A percentile compares a stretch with the other conserved stretches of the same genome.
Evolutionary conservation across 2,329 filamentous ascomycete species (phyloP).

Genomic region (Ilyonectria sp.): DNA sequence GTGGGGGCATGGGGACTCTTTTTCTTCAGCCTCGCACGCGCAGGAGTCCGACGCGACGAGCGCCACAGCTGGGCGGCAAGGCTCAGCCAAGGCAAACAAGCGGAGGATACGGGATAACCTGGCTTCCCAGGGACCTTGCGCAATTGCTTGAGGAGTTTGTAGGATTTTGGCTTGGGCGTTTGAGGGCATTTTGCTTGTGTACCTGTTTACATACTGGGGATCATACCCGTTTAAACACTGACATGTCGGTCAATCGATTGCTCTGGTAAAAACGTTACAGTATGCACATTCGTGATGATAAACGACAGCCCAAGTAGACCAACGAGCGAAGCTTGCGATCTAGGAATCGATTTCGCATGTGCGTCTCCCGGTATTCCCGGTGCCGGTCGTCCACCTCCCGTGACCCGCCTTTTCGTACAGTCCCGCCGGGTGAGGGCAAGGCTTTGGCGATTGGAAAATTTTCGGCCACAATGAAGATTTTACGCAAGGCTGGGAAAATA

Average conservation of each 20-base stretch:
- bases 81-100: conserved; percentile 23
- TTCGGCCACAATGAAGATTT: conserved; percentile 39
- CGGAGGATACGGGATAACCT: conserved; percentile 31
- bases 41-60: conserved; percentile 28
- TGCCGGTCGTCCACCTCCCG: not conserved
- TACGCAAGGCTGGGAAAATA: conserved; percentile 45
- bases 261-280: conserved; percentile 15
- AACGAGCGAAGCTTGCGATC: not conserved
- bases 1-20: conserved; percentile 4
- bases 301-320: not conserved
- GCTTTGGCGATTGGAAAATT: conserved; percentile 40
- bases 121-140: conserved; percentile 44
- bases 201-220: conserved; percentile 50
- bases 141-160: conserved; percentile 53
- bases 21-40: conserved; percentile 11
- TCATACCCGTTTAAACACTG: conserved; percentile 51
- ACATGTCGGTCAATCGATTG: conserved; percentile 36
- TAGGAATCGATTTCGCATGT: not conserved
- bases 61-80: conserved; percentile 3
- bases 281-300: not conserved
- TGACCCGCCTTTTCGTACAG: not conserved
- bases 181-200: conserved; percentile 53
- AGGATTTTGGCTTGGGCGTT: conserved; percentile 55
- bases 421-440: conserved; percentile 47
- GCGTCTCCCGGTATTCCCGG: not conserved